These are phyloP conservation scores for Penicillium taxi DNA, from an alignment of 495 filamentous ascomycete species.

Conservation along the genomic window DNA sequence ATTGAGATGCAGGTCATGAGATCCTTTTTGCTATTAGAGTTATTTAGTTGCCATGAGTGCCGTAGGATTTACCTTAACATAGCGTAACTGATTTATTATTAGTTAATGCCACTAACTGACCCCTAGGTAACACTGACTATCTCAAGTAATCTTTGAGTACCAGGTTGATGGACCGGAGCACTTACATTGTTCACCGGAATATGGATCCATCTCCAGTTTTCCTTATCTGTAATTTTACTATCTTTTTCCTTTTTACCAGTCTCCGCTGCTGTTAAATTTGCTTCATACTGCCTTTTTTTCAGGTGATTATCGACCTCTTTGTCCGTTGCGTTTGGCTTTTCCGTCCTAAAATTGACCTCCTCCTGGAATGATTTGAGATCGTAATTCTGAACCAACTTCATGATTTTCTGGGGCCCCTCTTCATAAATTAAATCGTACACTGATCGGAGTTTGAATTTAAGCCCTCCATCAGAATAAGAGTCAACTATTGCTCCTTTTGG, in stretches of 20 bases:
- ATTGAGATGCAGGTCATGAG: slow-evolving; percentile 9
- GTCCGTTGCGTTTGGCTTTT: background rate
- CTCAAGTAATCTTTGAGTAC: background rate
- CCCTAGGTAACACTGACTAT: background rate
- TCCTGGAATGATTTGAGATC: slow-evolving; percentile 1
- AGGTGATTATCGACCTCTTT: background rate
- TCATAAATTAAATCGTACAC: slow-evolving; percentile 6
- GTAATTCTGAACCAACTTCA: background rate
- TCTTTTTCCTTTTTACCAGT: background rate
- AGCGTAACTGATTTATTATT: background rate
- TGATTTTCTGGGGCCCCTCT: slow-evolving; percentile 8
- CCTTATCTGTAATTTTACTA: background rate
- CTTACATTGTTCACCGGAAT: slow-evolving; percentile 12
- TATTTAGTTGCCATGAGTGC: too few relatives aligned
- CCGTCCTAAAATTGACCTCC: background rate
- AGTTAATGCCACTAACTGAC: slow-evolving; percentile 1
- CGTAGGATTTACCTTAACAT: slow-evolving; percentile 3
- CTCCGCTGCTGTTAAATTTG: background rate
- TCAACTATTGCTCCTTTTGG: slow-evolving; percentile 1
- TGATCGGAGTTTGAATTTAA: slow-evolving; percentile 1
- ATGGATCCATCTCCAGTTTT: slow-evolving; percentile 10
- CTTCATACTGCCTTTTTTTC: background rate
- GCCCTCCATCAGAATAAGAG: background rate
- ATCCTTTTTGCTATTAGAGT: slow-evolving; percentile 5
- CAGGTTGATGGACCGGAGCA: background rate